These are phyloP conservation scores for Wickerhamiella azyma DNA, from an alignment of 805 yeast genomes.

Conservation along the genomic window DNA sequence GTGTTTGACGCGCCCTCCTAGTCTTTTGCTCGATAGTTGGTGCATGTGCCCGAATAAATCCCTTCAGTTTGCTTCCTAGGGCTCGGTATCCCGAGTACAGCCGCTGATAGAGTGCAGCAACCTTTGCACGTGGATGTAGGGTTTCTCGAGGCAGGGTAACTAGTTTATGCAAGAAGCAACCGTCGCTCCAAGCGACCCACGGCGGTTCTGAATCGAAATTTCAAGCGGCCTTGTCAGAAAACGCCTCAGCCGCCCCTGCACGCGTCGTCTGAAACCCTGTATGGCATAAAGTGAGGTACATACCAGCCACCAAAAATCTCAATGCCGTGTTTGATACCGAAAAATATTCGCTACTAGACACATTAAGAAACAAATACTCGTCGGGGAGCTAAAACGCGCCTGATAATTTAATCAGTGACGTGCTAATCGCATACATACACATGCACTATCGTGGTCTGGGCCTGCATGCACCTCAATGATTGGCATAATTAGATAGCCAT, in stretches of 20 bases:
- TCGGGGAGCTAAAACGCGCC: background rate
- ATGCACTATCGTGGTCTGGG: background rate
- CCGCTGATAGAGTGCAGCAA: slow-evolving; percentile 8
- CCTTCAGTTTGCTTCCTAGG: background rate
- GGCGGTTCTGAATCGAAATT: too few relatives aligned
- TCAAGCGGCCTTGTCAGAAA: too few relatives aligned
- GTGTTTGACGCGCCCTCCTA: background rate
- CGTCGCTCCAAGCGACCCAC: background rate
- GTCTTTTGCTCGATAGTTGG: background rate
- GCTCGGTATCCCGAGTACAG: background rate
- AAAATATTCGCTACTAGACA: too few relatives aligned
- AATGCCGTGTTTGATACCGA: background rate
- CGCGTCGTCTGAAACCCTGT: background rate
- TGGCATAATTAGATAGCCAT: background rate
- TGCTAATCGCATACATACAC: background rate
- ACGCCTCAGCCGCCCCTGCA: too few relatives aligned
- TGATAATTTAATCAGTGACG: background rate
- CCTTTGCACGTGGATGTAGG: slow-evolving; percentile 9
- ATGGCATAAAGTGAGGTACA: background rate
- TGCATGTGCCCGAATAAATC: background rate
- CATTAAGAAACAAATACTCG: background rate
- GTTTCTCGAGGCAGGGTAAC: slow-evolving; percentile 6
- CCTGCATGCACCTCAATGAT: background rate
- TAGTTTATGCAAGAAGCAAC: background rate
- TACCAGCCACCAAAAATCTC: background rate